phyloP scores from a whole-genome alignment of 306 rosid species.

The Purshia tridentata region DNA sequence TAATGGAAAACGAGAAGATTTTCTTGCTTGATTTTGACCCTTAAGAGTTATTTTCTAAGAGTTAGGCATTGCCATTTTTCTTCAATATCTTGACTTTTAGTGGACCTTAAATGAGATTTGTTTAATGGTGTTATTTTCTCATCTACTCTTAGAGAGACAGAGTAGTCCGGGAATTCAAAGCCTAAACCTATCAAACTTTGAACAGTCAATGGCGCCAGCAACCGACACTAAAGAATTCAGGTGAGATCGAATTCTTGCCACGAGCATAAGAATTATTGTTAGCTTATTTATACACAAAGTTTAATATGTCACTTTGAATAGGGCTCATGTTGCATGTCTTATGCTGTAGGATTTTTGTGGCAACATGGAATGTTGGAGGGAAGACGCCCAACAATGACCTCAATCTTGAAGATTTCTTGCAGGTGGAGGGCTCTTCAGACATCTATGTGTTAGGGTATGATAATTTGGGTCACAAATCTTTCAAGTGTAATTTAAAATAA shows the following conservation, averaged over 20 bases:
- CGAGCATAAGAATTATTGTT: no score
- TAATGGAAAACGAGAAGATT: background rate
- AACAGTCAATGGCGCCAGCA: constrained; percentile 43
- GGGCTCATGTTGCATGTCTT: no score
- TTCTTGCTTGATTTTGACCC: constrained; percentile 34
- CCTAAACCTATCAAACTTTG: constrained; percentile 66
- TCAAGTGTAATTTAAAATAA: no score
- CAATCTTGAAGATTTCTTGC: constrained; percentile 85
- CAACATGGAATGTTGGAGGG: constrained; percentile 97
- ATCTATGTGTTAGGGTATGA: constrained; percentile 80
- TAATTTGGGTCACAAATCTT: no score
- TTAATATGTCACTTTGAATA: no score
- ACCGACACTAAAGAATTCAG: constrained; percentile 58
- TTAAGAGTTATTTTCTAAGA: background rate
- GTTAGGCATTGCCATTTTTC: constrained; percentile 5
- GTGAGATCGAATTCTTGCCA: constrained; percentile 31
- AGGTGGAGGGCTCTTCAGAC: constrained; percentile 74
- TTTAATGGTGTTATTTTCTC: constrained; percentile 11
- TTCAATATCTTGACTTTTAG: background rate
- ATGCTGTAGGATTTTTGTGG: constrained; percentile 63
- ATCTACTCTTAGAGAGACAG: constrained; percentile 54
- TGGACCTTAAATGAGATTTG: constrained; percentile 1
- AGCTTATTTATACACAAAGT: no score
- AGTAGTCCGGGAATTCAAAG: constrained; percentile 65
- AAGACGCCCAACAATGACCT: constrained; percentile 69